Conservation (phyloP, 1,139 yeast species). For the Candida neerlandica region DNA sequence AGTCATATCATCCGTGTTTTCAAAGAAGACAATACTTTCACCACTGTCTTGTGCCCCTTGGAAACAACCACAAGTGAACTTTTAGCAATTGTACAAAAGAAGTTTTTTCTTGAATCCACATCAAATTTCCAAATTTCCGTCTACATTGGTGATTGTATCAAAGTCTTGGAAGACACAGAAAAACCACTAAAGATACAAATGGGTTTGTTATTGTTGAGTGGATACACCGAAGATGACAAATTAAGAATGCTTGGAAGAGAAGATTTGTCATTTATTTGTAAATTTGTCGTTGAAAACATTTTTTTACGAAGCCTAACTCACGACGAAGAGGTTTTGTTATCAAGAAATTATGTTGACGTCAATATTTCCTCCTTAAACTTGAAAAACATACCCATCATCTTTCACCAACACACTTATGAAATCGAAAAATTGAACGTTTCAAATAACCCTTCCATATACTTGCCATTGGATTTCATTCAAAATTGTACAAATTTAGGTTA, state of each 20-base stretch:
- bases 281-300: constrained; percentile 77
- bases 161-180: constrained; percentile 72
- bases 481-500: constrained; percentile 72
- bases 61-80: constrained; percentile 80
- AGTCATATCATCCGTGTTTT: constrained; percentile 68
- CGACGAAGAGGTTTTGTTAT: constrained; percentile 64
- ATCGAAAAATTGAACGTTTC: constrained; percentile 84
- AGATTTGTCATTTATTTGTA: constrained; percentile 83
- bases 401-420: constrained; percentile 80
- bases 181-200: constrained; percentile 79
- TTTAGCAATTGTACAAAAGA: constrained; percentile 65
- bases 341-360: constrained; percentile 73
- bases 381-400: constrained; percentile 81
- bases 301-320: constrained; percentile 68
- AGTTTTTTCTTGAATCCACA: constrained; percentile 72
- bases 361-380: constrained; percentile 73
- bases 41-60: constrained; percentile 73
- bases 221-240: constrained; percentile 76
- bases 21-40: constrained; percentile 79
- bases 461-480: constrained; percentile 86
- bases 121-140: constrained; percentile 80
- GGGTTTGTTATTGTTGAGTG: constrained; percentile 72
- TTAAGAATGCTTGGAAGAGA: constrained; percentile 82
- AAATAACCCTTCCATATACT: constrained; percentile 80
- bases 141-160: constrained; percentile 76